A percentile compares a stretch with the other conserved stretches of the same genome.
Conservation (phyloP, 352 stramenopile species). For the Globisporangium emineosum region DNA sequence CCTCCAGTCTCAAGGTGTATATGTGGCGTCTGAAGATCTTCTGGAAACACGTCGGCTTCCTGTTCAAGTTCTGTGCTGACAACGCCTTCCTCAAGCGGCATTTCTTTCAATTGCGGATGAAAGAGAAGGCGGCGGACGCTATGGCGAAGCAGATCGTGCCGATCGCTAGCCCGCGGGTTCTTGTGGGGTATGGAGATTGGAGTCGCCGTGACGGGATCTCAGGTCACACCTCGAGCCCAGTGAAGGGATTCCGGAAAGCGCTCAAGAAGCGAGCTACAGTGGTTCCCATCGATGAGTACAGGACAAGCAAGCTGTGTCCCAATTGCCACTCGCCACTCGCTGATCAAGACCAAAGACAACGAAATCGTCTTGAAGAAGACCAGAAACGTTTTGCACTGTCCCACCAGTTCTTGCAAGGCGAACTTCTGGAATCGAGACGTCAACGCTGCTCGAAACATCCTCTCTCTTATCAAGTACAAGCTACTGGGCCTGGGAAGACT, state of each 20-base stretch:
- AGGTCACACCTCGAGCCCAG: neutral
- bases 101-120: constrained; percentile 1
- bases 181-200: neutral
- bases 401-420: constrained; percentile 2
- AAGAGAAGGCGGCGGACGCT: neutral
- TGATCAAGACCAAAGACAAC: neutral
- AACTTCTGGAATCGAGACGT: constrained; percentile 6
- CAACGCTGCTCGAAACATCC: constrained; percentile 1
- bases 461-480: constrained; percentile 4
- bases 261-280: constrained; percentile 7
- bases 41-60: constrained; percentile 7
- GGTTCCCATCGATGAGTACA: neutral
- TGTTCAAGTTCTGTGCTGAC: neutral
- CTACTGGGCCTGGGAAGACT: neutral
- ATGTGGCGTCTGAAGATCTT: neutral
- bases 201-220: neutral
- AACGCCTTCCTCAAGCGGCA: constrained; percentile 7
- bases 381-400: neutral
- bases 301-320: constrained; percentile 5
- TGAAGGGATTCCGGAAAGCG: neutral
- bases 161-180: neutral
- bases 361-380: constrained; percentile 3
- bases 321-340: neutral
- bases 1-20: neutral
- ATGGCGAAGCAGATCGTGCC: neutral